Evolutionary conservation across 345 rosid species (phyloP), one percentile per base, ranked within the genome.

Genomic region (Salix brachista): DNA sequence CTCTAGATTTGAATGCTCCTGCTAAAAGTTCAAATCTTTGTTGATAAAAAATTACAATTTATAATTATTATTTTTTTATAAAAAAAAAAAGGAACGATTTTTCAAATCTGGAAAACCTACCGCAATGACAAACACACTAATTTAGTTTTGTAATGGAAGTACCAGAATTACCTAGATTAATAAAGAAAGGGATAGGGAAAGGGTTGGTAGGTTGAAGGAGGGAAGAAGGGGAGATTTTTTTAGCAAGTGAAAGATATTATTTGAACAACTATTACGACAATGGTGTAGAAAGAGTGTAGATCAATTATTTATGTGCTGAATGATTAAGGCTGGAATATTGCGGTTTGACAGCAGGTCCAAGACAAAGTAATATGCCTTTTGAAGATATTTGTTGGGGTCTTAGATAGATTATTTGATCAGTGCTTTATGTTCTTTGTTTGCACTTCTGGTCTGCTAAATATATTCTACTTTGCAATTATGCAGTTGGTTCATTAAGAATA

Each of bases 401-500:
- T 3, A 1, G 9, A 39, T 39, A 10, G 5, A 21, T 65, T 65
- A 19, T 25, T 66, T 21, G 41, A 37, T 23, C 14, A 13, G 10
- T 37, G 6, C 30, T 18, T 37, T 11, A 6, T 44, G 26, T 32
- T 46, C 6, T 41, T 74, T 12, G 16, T 50, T 23, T 41, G 72
- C 3, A 17, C 17, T 61, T 34, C 42, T 64, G 65, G 65, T 30
- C 25, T 67, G 32, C 18, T 39, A 64, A 30, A 2, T 18, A 37
- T 26, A 69, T 32, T 67, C 7, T 36, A 1, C 11, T 7, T 39
- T 39, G 2, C 42, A 39, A 39, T 39, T 39, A 2, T 39, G 42
- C 1, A 39, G 44, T 30, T 71, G 83, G 71, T 42, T 25, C 67
- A 41, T 13, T 75, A 36, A 65, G 81, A 56, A 23, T 37, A n/a